Conservation (phyloP, 768 basidiomycete genomes). For the Peribolospora baueri region DNA sequence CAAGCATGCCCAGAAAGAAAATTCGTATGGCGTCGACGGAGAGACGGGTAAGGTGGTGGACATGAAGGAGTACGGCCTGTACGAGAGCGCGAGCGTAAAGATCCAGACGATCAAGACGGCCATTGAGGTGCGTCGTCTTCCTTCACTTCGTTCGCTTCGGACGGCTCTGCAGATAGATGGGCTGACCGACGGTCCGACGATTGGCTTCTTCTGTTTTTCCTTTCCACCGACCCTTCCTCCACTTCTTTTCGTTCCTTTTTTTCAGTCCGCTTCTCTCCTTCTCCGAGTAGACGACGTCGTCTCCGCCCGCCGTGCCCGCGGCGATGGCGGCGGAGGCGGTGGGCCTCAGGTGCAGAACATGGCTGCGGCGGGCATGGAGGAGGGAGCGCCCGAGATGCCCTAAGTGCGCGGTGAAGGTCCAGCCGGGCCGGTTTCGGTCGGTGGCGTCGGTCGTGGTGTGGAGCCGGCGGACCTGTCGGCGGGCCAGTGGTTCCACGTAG, state of each 20-base stretch:
- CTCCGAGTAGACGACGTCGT: slow-evolving; percentile 87
- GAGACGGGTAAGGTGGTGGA: slow-evolving; percentile 88
- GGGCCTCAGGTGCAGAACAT: background rate
- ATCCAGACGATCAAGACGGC: slow-evolving; percentile 94
- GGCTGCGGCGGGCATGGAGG: too few relatives aligned
- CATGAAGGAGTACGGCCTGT: slow-evolving; percentile 81
- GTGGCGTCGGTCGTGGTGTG: too few relatives aligned
- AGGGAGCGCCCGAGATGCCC: too few relatives aligned
- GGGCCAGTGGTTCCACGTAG: too few relatives aligned
- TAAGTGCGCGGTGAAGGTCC: too few relatives aligned
- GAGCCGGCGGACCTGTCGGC: too few relatives aligned
- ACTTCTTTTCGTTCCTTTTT: background rate
- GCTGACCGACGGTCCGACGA: background rate
- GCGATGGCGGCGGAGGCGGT: too few relatives aligned
- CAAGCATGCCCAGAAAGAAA: slow-evolving; percentile 75
- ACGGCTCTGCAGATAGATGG: background rate
- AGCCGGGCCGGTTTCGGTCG: too few relatives aligned
- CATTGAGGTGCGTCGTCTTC: slow-evolving; percentile 38
- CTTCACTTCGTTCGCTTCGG: background rate
- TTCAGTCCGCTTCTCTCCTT: slow-evolving; percentile 61
- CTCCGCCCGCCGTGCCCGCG: background rate
- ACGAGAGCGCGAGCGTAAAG: slow-evolving; percentile 94
- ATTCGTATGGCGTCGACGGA: slow-evolving; percentile 84
- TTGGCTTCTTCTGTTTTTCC: background rate
- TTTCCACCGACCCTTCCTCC: background rate